Base-by-base conservation (phyloP, 129 eudicot genomes). In the sunflower (Helianthus annuus) region DNA sequence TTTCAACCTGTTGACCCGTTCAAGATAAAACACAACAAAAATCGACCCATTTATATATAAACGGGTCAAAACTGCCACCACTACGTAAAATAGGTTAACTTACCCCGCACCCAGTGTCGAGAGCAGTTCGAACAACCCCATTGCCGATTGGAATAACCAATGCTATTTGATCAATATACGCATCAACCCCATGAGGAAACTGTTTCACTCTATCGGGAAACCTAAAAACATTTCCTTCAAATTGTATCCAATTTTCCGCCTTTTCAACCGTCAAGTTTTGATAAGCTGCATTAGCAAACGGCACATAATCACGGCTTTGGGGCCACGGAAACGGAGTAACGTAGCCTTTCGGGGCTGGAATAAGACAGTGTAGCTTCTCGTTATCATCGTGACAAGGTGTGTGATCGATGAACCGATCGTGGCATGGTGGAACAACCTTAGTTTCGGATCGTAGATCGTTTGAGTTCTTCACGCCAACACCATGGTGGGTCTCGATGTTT, bases 21-120 rank as follows among this genome's bases (percentile, higher is more conserved):
- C 2, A 3, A 57, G 62, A 56, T 56, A 17, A 48, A 48, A 53
- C 8, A 57, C 63, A 57, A 24, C n/a, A 34, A 59, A 4, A 58
- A 27, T 0, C 4, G 15, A 59, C 64, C 10, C n/a, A 5, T 11
- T 32, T 16, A 24, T 29, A 59, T 10, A 32, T 12, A 27, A 59
- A 10, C 29, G 42, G 64, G 12, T 59, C 16, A 12, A 12, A 59
- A 59, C 7, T 1, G 64, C 15, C 40, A 12, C 40, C 40, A 10
- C 53, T 19, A 22, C 54, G 44, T 65, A 22, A 9, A 65, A 65
- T 5, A 19, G 2, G 27, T 42, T 10, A 7, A 66, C 81, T 68
- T 72, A 84, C 85, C 78, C 86, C 86, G 64, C 89, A 85, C 10
- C 89, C 86, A 64, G 78, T 85, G 58, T 85, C 89, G 48, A 85